Evolutionary conservation across 1,284 basidiomycete genomes (phyloP), one percentile per base, ranked within the genome.

Genomic region (Grifola frondosa): DNA sequence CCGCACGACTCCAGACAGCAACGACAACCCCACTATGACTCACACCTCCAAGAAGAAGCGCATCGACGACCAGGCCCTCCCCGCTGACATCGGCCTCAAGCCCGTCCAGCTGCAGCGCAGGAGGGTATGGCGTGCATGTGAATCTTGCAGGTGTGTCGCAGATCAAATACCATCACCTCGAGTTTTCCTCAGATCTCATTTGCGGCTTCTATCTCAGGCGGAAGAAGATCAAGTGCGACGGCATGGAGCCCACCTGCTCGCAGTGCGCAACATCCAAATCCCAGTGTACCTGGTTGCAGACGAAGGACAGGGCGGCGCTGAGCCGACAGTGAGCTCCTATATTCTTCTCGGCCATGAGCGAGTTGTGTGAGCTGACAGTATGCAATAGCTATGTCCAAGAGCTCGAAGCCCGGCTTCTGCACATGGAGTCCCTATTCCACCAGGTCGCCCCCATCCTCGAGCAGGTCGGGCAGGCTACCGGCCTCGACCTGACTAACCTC

Each of bases 171-270:
- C 20, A 23, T 46, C 17, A 22, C 43, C 21, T 29, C 35, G 33
- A 16, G 34, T 15, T 31, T 28, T 36, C 30, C 41, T 29, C 32
- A 34, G 38, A 40, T 31, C 35, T 20, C 40, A 33, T 22, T n/a
- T 16, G n/a, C 31, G 37, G 25, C 11, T 20, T 16, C 37, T 32
- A 42, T 49, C 31, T 10, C 61, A 90, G 88, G 50, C 80, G 87
- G 50, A 91, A 91, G 77, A 91, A 91, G 76, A 90, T 91, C 62
- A 91, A 91, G 63, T 91, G 88, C 65, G 88, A 91, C 69, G 88
- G 88, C 50, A 77, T 71, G 56, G 88, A 91, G 60, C 88, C 88
- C 11, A 84, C 82, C n/a, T 91, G 88, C 55, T 83, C 85, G 0
- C 88, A 91, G 56, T 91, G 88, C 59, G 62, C 77, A 12, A 68